phyloP scores from a whole-genome alignment of 2,329 filamentous ascomycete species.

The Diaporthe destruens region DNA sequence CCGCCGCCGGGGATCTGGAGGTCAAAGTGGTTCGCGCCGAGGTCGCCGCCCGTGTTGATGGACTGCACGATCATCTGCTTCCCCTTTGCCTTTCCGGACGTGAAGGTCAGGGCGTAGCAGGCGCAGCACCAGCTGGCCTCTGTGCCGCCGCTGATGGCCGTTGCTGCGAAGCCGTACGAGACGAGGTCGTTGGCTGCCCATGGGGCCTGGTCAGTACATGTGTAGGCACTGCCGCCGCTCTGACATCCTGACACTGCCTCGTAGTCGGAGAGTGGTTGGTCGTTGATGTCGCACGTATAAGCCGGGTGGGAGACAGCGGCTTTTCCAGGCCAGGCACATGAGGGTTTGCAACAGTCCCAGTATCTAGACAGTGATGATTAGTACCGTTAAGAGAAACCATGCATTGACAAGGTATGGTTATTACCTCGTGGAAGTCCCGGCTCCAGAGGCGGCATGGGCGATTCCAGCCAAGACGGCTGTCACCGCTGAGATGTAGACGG shows the following conservation, averaged over 20 bases:
- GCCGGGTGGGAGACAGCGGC: slow-evolving; percentile 64
- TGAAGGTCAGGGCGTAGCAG: slow-evolving; percentile 72
- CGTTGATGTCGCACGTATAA: slow-evolving; percentile 65
- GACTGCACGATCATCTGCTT: slow-evolving; percentile 75
- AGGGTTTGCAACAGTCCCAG: slow-evolving; percentile 80
- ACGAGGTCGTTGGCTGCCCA: slow-evolving; percentile 70
- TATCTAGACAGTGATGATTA: slow-evolving; percentile 50
- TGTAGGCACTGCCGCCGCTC: slow-evolving; percentile 66
- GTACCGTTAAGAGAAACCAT: accelerated
- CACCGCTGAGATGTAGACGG: not conserved
- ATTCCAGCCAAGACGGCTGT: not conserved
- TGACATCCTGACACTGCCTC: slow-evolving; percentile 66
- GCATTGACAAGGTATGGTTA: not conserved
- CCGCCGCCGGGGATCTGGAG: slow-evolving; percentile 68
- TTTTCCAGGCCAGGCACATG: slow-evolving; percentile 72
- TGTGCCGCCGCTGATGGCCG: slow-evolving; percentile 64
- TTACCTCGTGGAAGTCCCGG: slow-evolving; percentile 17
- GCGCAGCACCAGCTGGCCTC: slow-evolving; percentile 76
- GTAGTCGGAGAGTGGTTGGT: slow-evolving; percentile 65
- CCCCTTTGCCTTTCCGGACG: slow-evolving; percentile 62
- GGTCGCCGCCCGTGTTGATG: slow-evolving; percentile 72
- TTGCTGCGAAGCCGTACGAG: slow-evolving; percentile 75
- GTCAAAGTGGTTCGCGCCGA: slow-evolving; percentile 71
- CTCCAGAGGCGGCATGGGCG: slow-evolving; percentile 1
- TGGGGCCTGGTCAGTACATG: slow-evolving; percentile 72